Percentiles rank a stretch among this genome's conserved stretches.
phyloP scores from a whole-genome alignment of 2,329 filamentous ascomycete genomes.

The Coniosporium tulheliwenetii region DNA sequence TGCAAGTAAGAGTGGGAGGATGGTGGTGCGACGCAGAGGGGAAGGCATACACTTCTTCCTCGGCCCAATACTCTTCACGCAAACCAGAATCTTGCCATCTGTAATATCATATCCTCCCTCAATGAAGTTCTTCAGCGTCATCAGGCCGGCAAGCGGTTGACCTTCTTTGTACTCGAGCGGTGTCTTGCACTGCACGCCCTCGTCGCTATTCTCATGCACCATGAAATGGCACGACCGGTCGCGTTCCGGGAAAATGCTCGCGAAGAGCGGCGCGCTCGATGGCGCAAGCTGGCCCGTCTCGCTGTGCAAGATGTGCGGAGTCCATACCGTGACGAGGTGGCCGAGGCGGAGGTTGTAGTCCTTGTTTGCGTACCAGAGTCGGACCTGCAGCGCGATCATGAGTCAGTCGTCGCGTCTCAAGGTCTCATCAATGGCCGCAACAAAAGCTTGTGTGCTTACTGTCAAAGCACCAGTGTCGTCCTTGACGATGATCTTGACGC shows the following conservation, averaged over 20 bases:
- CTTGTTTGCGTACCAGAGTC: conserved; percentile 32
- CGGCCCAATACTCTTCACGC: conserved; percentile 40
- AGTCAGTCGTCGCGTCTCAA: neutral
- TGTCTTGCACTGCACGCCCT: conserved; percentile 25
- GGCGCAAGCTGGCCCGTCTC: conserved; percentile 24
- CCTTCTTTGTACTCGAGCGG: conserved; percentile 28
- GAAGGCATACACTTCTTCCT: conserved; percentile 27
- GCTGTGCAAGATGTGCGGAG: conserved; percentile 36
- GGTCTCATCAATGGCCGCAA: neutral
- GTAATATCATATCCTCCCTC: conserved; percentile 37
- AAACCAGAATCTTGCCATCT: conserved; percentile 37
- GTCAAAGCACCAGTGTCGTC: conserved; percentile 40
- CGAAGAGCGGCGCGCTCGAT: conserved; percentile 31
- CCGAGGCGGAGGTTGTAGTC: conserved; percentile 33
- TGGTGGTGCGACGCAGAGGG: neutral
- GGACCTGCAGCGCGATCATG: conserved; percentile 21
- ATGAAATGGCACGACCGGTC: conserved; percentile 37
- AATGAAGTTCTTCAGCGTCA: conserved; percentile 41
- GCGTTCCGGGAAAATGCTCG: conserved; percentile 42
- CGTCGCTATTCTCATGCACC: conserved; percentile 33
- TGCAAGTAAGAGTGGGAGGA: neutral
- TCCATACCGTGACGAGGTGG: conserved; percentile 40
- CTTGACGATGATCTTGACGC: conserved; percentile 38
- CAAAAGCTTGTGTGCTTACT: conserved; percentile 16
- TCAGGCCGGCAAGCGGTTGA: conserved; percentile 28